A percentile compares a stretch with the other conserved stretches of the same genome.
These are phyloP conservation scores for Diaporthe sp. DNA, from an alignment of 2,329 filamentous ascomycete genomes.

Conservation along the genomic window DNA sequence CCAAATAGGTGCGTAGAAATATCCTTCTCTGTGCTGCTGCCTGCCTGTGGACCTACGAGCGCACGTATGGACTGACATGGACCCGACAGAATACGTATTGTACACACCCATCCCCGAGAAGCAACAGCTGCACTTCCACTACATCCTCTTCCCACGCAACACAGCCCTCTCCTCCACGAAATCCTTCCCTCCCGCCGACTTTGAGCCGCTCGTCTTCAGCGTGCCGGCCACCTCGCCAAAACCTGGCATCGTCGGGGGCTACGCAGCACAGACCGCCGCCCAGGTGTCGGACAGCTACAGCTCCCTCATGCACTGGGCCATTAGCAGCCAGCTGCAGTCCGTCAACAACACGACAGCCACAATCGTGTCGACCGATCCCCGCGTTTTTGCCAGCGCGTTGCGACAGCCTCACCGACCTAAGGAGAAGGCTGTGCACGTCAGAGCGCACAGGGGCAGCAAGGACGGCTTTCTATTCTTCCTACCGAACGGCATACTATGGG, in stretches of 20 bases:
- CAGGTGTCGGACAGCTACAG: slow-evolving; percentile 71
- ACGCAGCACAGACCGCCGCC: slow-evolving; percentile 61
- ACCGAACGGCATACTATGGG: slow-evolving; percentile 76
- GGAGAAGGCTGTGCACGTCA: slow-evolving; percentile 75
- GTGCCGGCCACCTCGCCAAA: slow-evolving; percentile 72
- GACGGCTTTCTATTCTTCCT: slow-evolving; percentile 78
- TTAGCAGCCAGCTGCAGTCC: slow-evolving; percentile 64
- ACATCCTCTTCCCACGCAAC: slow-evolving; percentile 70
- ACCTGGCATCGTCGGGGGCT: slow-evolving; percentile 66
- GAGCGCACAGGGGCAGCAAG: slow-evolving; percentile 75
- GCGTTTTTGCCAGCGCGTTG: slow-evolving; percentile 68
- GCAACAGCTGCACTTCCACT: slow-evolving; percentile 74
- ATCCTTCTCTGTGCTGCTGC: neutral
- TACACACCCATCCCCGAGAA: slow-evolving; percentile 76
- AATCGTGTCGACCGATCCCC: slow-evolving; percentile 66
- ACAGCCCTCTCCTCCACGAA: slow-evolving; percentile 56
- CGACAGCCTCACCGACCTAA: slow-evolving; percentile 69
- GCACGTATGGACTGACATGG: neutral
- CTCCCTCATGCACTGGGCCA: slow-evolving; percentile 71
- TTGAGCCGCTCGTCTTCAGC: slow-evolving; percentile 75
- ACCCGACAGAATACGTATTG: slow-evolving; percentile 67
- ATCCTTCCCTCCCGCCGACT: slow-evolving; percentile 42
- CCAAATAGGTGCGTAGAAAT: slow-evolving; percentile 66
- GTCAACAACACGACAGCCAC: slow-evolving; percentile 58
- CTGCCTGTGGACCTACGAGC: fast-evolving